Evolutionary conservation across 1,284 basidiomycete genomes (phyloP), one percentile per base, ranked within the genome.

Genomic region (Violaceomyces palustris): DNA sequence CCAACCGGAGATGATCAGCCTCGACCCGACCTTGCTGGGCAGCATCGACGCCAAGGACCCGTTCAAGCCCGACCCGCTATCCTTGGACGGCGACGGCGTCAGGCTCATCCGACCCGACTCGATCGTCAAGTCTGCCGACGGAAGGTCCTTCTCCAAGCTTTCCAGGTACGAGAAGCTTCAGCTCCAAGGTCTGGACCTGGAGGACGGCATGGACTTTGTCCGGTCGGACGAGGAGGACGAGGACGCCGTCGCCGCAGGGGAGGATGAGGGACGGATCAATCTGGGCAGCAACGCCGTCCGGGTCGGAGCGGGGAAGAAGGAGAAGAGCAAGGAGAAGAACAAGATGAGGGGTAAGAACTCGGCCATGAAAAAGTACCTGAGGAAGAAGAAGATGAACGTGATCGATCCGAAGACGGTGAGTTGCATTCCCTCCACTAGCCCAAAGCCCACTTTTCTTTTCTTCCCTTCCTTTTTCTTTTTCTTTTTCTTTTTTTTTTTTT

Each of bases 1-100:
- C 53, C 86, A 87, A 76, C 86, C 90, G 3, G 91, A 96, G 57
- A 83, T 94, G 77, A 98, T 99, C 65, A 81, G 87, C 1, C 79
- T 97, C 45, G 88, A 96, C 74, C 83, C 88, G 0, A 84, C 89
- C 45, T 82, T 88, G 29, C 48, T 75, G 8, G 74, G 74, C 5
- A 22, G n/a, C n/a, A n/a, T n/a, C n/a, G n/a, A n/a, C n/a, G n/a
- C n/a, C n/a, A n/a, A n/a, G n/a, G n/a, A n/a, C n/a, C n/a, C n/a
- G n/a, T n/a, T n/a, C n/a, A n/a, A n/a, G n/a, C n/a, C n/a, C n/a
- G n/a, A n/a, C n/a, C n/a, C n/a, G n/a, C n/a, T n/a, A n/a, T n/a
- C n/a, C n/a, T n/a, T n/a, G n/a, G n/a, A n/a, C n/a, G n/a, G n/a
- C n/a, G n/a, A n/a, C n/a, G n/a, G n/a, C n/a, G n/a, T n/a, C n/a